A percentile compares a stretch with the other conserved stretches of the same genome.
Conservation (phyloP, 1,284 basidiomycete genomes). For the Sporisorium exsertum region DNA sequence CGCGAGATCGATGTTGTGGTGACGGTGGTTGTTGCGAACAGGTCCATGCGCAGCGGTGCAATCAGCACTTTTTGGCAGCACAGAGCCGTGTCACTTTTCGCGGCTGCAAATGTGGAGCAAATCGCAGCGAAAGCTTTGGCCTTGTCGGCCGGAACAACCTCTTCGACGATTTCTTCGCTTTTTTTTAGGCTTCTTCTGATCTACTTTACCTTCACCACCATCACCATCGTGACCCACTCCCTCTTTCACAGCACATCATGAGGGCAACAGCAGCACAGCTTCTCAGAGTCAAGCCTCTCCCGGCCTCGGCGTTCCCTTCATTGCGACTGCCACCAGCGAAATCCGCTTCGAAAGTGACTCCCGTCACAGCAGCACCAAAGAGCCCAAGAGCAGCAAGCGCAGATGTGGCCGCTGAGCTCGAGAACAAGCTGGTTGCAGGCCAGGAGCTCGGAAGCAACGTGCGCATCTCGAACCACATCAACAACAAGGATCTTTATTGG, state of each 20-base stretch:
- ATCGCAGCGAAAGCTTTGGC: neutral
- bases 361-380: constrained; percentile 7
- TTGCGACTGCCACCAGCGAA: constrained; percentile 32
- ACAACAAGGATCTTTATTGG: constrained; percentile 53
- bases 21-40: neutral
- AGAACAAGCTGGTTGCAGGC: constrained; percentile 21
- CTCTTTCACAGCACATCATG: constrained; percentile 17
- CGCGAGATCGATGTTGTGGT: neutral
- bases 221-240: neutral
- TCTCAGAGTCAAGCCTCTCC: constrained; percentile 46
- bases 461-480: constrained; percentile 42
- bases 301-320: constrained; percentile 28
- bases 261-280: constrained; percentile 24
- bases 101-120: constrained; percentile 8
- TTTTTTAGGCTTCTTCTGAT: too few species aligned
- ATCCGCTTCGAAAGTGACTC: constrained; percentile 3
- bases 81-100: neutral
- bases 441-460: constrained; percentile 44
- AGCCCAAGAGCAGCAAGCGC: constrained; percentile 2
- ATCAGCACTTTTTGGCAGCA: constrained; percentile 4
- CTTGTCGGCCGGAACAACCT: constrained; percentile 7
- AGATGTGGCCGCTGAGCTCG: constrained; percentile 38
- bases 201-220: constrained; percentile 2
- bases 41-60: neutral
- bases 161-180: too few species aligned